Percentiles rank a stretch among this genome's conserved stretches.
Evolutionary conservation across 306 rosid genomes (phyloP).

Genomic region (Trifolium fragiferum): DNA sequence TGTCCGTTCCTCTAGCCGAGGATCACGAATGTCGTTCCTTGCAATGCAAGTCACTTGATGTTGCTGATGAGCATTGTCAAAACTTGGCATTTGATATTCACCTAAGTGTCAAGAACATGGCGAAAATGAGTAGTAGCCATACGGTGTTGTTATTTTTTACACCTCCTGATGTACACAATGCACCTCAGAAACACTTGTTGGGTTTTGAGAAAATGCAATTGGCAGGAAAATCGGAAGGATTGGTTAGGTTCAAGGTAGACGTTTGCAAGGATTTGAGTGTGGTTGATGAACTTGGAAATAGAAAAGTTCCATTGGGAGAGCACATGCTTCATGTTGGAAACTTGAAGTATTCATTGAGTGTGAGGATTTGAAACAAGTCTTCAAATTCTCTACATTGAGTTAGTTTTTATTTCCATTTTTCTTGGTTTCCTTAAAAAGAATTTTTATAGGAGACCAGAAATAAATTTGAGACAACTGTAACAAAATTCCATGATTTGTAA

Average conservation of each 20-base stretch:
- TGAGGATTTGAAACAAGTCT: conserved; percentile 72
- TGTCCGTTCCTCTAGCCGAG: conserved; percentile 68
- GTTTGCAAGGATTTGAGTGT: conserved; percentile 90
- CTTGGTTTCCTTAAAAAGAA: conserved; percentile 40
- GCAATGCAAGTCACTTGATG: conserved; percentile 75
- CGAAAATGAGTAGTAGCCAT: conserved; percentile 65
- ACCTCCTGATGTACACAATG: conserved; percentile 76
- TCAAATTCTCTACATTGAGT: conserved; percentile 44
- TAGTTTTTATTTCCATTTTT: conserved; percentile 12
- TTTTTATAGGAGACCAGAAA: conserved; percentile 40
- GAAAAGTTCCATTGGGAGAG: conserved; percentile 77
- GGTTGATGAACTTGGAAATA: conserved; percentile 80
- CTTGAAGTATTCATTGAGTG: conserved; percentile 68
- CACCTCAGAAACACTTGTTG: conserved; percentile 84
- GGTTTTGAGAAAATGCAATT: conserved; percentile 75
- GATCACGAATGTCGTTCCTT: conserved; percentile 67
- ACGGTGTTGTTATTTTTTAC: conserved; percentile 70
- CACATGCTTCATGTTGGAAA: conserved; percentile 86
- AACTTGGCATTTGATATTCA: conserved; percentile 69
- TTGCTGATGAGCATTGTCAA: conserved; percentile 61
- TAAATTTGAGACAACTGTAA: conserved; percentile 47
- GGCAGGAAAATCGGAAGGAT: conserved; percentile 52
- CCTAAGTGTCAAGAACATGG: conserved; percentile 70
- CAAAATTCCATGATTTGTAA: conserved; percentile 41
- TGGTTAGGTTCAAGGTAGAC: conserved; percentile 72